These are phyloP conservation scores for Juglanconis sp. DNA, from an alignment of 2,329 filamentous ascomycete species.

Conservation along the genomic window DNA sequence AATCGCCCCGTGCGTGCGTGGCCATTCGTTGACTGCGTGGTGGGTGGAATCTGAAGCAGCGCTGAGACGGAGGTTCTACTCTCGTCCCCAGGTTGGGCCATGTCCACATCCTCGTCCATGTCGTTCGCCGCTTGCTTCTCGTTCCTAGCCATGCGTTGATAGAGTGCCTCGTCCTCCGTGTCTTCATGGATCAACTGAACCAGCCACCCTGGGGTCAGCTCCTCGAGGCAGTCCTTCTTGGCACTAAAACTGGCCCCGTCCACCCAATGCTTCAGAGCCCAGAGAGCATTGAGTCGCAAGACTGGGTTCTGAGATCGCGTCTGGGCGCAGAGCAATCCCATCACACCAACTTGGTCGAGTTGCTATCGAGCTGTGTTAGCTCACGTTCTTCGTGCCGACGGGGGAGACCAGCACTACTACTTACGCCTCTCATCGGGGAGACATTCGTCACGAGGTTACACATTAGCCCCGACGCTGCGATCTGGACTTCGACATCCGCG, in stretches of 20 bases:
- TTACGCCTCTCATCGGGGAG: constrained; percentile 84
- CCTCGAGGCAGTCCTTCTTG: constrained; percentile 74
- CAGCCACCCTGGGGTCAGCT: constrained; percentile 76
- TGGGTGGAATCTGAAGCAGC: constrained; percentile 18
- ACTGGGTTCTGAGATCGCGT: constrained; percentile 78
- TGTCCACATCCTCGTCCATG: constrained; percentile 58
- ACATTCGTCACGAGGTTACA: constrained; percentile 85
- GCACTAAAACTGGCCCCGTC: constrained; percentile 66
- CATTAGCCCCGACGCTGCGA: constrained; percentile 79
- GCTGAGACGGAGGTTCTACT: constrained; percentile 22
- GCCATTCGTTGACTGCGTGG: constrained; percentile 19
- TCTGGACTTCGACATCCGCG: constrained; percentile 72
- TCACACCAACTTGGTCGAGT: constrained; percentile 69
- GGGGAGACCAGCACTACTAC: constrained; percentile 29
- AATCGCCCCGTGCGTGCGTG: constrained; percentile 38
- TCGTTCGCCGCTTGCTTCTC: constrained; percentile 26
- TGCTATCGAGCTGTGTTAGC: constrained; percentile 42
- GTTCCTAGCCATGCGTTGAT: constrained; percentile 24
- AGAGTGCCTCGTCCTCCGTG: constrained; percentile 50
- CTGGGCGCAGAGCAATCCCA: constrained; percentile 77
- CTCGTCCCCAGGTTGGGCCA: constrained; percentile 47
- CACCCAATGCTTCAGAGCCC: constrained; percentile 90
- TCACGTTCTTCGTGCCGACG: constrained; percentile 1
- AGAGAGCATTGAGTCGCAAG: constrained; percentile 80
- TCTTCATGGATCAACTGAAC: constrained; percentile 71